Evolutionary conservation across 352 stramenopile genomes (phyloP).

Genomic region (Phytophthora quininea): DNA sequence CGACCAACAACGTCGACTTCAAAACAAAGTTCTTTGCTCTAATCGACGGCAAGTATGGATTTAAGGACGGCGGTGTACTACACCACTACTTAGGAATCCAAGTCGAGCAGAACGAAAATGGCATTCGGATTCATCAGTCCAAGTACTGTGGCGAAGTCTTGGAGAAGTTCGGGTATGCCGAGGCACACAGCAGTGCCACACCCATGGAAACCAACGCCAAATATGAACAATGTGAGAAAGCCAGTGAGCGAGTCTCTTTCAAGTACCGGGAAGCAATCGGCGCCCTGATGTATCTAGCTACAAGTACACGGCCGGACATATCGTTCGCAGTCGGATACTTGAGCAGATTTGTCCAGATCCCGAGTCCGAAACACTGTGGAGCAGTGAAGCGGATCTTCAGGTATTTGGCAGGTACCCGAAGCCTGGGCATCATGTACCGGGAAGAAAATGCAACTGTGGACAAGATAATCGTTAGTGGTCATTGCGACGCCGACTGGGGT

Average conservation of each 20-base stretch:
- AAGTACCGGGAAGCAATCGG: slow-evolving; percentile 22
- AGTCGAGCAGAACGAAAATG: slow-evolving; percentile 12
- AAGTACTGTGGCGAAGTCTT: slow-evolving; percentile 11
- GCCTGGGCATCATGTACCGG: background rate
- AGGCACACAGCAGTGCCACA: slow-evolving; percentile 2
- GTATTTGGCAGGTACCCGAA: background rate
- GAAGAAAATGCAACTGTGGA: background rate
- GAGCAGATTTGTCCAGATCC: slow-evolving; percentile 20
- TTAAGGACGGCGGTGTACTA: slow-evolving; percentile 17
- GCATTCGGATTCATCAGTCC: slow-evolving; percentile 7
- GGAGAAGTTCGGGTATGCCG: background rate
- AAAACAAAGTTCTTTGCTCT: slow-evolving; percentile 23
- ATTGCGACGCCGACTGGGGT: slow-evolving; percentile 26
- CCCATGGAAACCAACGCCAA: slow-evolving; percentile 20
- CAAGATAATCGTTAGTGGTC: slow-evolving; percentile 5
- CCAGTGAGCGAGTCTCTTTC: background rate
- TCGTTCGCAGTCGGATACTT: slow-evolving; percentile 27
- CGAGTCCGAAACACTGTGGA: slow-evolving; percentile 18
- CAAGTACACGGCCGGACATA: slow-evolving; percentile 22
- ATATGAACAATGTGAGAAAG: background rate
- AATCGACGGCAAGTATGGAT: slow-evolving; percentile 18
- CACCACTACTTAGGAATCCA: slow-evolving; percentile 12
- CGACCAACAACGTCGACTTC: slow-evolving; percentile 11
- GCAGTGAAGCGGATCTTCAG: slow-evolving; percentile 3
- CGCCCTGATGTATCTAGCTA: slow-evolving; percentile 35